Evolutionary conservation across 2,329 filamentous ascomycete species (phyloP), one percentile per base, ranked within the genome.

Genomic region (Pleomassaria siparia): DNA sequence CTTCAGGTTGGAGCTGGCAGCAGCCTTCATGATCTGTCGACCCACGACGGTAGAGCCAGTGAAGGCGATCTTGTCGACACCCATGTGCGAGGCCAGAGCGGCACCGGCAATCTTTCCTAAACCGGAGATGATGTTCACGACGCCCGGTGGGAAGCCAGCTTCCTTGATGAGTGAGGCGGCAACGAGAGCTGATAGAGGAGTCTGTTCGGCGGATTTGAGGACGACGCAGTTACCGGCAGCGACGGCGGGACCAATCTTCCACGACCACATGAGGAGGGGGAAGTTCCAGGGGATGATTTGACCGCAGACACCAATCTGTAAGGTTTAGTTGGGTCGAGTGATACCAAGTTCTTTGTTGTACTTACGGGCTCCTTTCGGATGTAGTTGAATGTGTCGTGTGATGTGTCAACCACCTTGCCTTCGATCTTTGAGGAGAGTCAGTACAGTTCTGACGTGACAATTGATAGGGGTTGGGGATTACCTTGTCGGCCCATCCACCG

Each of bases 231-330:
- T 89, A 64, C 87, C 87, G 29, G 83, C 83, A 58, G 85, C 84
- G 63, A 90, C 76, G 36, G 86, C 86, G 40, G 86, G 86, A 50
- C 81, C 85, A 53, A 89, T 85, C 82, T 95, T 95, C 89, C 89
- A 95, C 44, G 81, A 69, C 80, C 80, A 81, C 87, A 91, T 91
- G 66, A 88, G 81, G 37, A 92, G 76, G 7, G 88, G 88, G 76
- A 90, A 92, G 78, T 92, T 92, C 88, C 88, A 91, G 53, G 89
- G 89, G 63, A 94, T 92, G 67, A 92, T 91, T 72, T 94, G 89
- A 65, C 86, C 90, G 71, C 89, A 91, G 50, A 91, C 87, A 72
- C 87, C 87, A 55, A 88, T 77, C 79, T 81, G 41, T 5, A 7
- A 11, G n/a, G 4, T 44, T 72, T 46, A 70, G 55, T 21, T 30